Evolutionary conservation across 2,329 filamentous ascomycete species (phyloP).

Genomic region (Pseudovirgaria hyperparasitica): DNA sequence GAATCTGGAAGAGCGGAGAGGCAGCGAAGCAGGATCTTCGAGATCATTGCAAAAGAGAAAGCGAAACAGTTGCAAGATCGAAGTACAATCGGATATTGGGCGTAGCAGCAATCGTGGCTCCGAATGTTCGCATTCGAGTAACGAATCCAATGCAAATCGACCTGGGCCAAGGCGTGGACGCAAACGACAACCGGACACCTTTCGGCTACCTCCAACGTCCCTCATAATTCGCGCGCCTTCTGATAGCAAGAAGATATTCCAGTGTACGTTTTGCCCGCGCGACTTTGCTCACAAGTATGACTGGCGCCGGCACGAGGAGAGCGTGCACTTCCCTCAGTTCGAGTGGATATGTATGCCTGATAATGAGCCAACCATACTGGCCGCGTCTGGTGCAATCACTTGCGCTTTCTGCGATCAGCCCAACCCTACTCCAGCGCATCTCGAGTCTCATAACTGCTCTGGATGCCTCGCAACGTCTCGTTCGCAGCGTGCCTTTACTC

Average conservation of each 20-base stretch:
- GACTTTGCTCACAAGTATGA: conserved; percentile 38
- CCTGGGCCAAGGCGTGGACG: conserved; percentile 11
- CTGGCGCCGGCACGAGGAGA: conserved; percentile 48
- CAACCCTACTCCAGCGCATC: conserved; percentile 33
- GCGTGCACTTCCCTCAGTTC: conserved; percentile 53
- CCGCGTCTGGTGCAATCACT: conserved; percentile 32
- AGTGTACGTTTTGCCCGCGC: conserved; percentile 40
- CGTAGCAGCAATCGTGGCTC: conserved; percentile 9
- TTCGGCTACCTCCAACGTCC: conserved; percentile 1
- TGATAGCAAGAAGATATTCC: conserved; percentile 24
- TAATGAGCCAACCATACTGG: conserved; percentile 12
- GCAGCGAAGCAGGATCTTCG: conserved; percentile 3
- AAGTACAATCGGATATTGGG: conserved; percentile 5
- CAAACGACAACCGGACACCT: conserved; percentile 10
- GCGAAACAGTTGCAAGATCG: too few relatives aligned
- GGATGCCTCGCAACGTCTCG: conserved; percentile 45
- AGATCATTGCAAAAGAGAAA: too few relatives aligned
- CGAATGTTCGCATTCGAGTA: conserved; percentile 9
- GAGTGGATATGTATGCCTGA: conserved; percentile 40
- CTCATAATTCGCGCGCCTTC: conserved; percentile 10
- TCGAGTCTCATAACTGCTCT: conserved; percentile 38
- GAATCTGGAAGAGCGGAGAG: conserved; percentile 1
- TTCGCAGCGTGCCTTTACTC: conserved; percentile 40
- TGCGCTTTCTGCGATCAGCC: conserved; percentile 38
- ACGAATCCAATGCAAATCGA: conserved; percentile 10